Percentiles rank a stretch among this genome's conserved stretches.
Conservation (phyloP, 306 rosid species). For the Rosa rugosa region DNA sequence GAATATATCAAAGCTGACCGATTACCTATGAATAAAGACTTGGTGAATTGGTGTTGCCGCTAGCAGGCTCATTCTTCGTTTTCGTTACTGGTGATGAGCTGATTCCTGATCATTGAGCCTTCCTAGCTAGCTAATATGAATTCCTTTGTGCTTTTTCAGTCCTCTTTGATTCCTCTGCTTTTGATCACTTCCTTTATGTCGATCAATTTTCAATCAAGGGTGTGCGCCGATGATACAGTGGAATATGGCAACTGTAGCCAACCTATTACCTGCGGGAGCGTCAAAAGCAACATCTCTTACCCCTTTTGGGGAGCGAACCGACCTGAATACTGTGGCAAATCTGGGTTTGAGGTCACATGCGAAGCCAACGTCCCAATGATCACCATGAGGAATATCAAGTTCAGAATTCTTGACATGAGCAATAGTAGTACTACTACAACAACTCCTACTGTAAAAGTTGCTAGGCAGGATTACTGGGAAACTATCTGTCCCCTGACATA, state of each 20-base stretch:
- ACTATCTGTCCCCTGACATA: neutral
- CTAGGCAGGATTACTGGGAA: neutral
- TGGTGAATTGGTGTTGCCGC: neutral
- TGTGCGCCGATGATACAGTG: neutral
- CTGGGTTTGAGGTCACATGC: neutral
- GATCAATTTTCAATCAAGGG: neutral
- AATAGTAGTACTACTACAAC: accelerated
- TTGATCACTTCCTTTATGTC: too few relatives aligned
- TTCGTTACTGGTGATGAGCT: neutral
- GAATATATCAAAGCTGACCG: neutral
- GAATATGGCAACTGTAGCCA: neutral
- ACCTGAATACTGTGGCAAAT: slow-evolving; percentile 18
- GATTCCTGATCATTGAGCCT: too few relatives aligned
- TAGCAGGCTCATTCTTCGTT: neutral
- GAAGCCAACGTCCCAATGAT: accelerated
- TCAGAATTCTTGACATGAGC: neutral
- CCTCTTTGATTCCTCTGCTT: too few relatives aligned
- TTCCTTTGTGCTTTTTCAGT: too few relatives aligned
- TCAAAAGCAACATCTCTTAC: neutral
- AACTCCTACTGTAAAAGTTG: neutral
- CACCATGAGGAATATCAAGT: neutral
- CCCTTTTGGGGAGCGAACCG: slow-evolving; percentile 29
- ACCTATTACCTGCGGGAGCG: neutral
- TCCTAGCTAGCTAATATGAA: too few relatives aligned
- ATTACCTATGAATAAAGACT: neutral